Percentiles rank a stretch among this genome's conserved stretches.
phyloP scores from a whole-genome alignment of 768 basidiomycete species.

The Tricholoma bakamatsutake region DNA sequence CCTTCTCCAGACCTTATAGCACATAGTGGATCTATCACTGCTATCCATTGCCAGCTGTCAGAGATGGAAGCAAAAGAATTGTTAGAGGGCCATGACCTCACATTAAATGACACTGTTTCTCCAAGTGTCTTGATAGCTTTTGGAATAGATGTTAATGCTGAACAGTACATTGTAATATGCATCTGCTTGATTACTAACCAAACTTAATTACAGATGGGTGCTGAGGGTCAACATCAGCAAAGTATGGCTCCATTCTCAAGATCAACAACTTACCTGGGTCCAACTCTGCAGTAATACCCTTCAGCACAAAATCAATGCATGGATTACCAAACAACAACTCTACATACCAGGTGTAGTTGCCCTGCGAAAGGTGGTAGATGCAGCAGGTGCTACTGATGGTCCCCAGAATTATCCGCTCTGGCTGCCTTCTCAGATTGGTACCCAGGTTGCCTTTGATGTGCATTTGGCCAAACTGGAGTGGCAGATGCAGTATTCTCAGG shows the following conservation, averaged over 20 bases:
- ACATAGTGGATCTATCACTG: too few species aligned
- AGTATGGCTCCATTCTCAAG: not conserved
- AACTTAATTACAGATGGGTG: too few species aligned
- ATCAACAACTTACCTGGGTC: not conserved
- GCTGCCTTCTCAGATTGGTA: not conserved
- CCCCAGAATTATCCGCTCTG: too few species aligned
- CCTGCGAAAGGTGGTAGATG: not conserved
- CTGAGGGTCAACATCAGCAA: too few species aligned
- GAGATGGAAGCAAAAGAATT: slow-evolving; percentile 8
- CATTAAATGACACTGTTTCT: too few species aligned
- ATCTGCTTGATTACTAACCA: too few species aligned
- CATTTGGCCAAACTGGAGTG: slow-evolving; percentile 6
- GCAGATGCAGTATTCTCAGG: slow-evolving; percentile 6
- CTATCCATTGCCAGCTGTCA: too few species aligned
- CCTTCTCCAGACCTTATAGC: too few species aligned
- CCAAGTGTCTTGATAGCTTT: too few species aligned
- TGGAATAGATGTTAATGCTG: slow-evolving; percentile 14
- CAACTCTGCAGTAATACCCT: not conserved
- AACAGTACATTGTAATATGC: slow-evolving; percentile 13
- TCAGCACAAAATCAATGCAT: too few species aligned
- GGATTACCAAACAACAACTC: too few species aligned
- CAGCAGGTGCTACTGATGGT: not conserved
- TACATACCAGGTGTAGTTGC: slow-evolving; percentile 1
- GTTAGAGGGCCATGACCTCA: slow-evolving; percentile 3
- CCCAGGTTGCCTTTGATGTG: not conserved